Conservation (phyloP, 345 rosid genomes). For the Corchorus olitorius region DNA sequence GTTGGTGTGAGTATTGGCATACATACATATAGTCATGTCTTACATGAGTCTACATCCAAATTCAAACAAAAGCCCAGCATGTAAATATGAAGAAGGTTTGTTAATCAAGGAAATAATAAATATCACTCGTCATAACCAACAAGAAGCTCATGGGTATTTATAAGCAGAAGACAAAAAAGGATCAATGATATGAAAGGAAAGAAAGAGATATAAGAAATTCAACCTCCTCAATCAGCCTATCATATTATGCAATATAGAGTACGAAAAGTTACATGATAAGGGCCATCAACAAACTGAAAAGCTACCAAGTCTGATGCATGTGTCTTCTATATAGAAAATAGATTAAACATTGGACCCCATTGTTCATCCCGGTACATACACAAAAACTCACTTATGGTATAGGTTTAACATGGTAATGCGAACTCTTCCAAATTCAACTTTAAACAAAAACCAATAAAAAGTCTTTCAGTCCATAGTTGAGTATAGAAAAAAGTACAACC, state of each 20-base stretch:
- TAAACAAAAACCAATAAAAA: not conserved
- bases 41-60: too few species aligned
- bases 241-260: not conserved
- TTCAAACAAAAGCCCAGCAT: too few species aligned
- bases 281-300: constrained; percentile 16
- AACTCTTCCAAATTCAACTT: constrained; percentile 3
- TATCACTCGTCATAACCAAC: not conserved
- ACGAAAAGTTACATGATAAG: not conserved
- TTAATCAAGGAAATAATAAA: not conserved
- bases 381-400: not conserved
- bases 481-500: not conserved
- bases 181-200: not conserved
- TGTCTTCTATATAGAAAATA: constrained; percentile 12
- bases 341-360: constrained; percentile 20
- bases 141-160: not conserved
- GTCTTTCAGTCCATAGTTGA: not conserved
- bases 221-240: not conserved
- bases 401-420: not conserved
- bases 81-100: too few species aligned
- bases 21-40: too few species aligned
- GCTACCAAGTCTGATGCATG: constrained; percentile 13
- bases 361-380: constrained; percentile 8
- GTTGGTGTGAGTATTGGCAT: not conserved
- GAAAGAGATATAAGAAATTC: not conserved
- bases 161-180: not conserved